These are phyloP conservation scores for Stemphylium lycopersici DNA, from an alignment of 2,329 filamentous ascomycete genomes.

Conservation along the genomic window DNA sequence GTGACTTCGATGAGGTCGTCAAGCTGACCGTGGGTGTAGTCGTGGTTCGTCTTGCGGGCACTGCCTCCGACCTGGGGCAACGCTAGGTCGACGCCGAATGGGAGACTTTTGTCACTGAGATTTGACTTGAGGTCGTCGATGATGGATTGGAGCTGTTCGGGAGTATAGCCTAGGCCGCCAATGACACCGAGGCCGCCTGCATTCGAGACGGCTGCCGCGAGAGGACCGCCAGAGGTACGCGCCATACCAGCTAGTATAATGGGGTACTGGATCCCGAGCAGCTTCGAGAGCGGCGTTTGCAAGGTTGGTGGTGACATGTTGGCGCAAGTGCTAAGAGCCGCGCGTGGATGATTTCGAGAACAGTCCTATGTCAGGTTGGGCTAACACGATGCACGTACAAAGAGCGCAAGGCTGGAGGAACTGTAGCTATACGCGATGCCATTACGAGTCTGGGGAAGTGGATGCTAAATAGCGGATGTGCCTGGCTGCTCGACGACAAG, in stretches of 20 bases:
- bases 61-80: constrained; percentile 84
- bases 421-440: constrained; percentile 7
- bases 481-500: constrained; percentile 18
- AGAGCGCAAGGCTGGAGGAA: constrained; percentile 1
- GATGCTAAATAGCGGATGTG: constrained; percentile 33
- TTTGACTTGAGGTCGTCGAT: constrained; percentile 84
- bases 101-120: constrained; percentile 69
- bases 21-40: constrained; percentile 89
- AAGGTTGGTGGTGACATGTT: constrained; percentile 44
- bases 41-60: constrained; percentile 90
- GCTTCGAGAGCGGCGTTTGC: constrained; percentile 51
- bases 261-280: constrained; percentile 85
- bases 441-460: constrained; percentile 31
- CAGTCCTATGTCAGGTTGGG: constrained; percentile 3
- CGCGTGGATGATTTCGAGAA: neutral
- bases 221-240: constrained; percentile 62
- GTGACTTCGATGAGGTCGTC: constrained; percentile 87
- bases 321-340: constrained; percentile 1
- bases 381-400: neutral
- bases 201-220: constrained; percentile 65
- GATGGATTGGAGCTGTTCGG: constrained; percentile 75
- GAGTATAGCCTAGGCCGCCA: constrained; percentile 56
- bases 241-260: constrained; percentile 96
- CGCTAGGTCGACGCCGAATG: constrained; percentile 91
- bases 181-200: constrained; percentile 78